Percentiles rank a stretch among this genome's conserved stretches.
phyloP scores from a whole-genome alignment of 768 basidiomycete genomes.

The Boletus sp. region DNA sequence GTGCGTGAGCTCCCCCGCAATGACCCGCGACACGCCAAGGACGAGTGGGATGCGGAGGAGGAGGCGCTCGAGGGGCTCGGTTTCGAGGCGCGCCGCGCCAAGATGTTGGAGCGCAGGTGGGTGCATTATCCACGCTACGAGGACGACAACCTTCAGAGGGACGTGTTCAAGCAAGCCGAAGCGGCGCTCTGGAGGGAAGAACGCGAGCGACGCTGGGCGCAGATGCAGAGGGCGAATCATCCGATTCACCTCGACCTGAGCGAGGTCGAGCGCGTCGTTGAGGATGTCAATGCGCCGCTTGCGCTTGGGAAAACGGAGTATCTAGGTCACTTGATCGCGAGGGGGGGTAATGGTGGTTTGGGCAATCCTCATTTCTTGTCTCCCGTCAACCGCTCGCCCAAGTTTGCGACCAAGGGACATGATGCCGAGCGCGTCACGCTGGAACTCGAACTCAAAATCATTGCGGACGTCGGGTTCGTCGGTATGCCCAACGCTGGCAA shows the following conservation, averaged over 20 bases:
- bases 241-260: slow-evolving; percentile 64
- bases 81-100: slow-evolving; percentile 45
- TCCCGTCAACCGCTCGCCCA: slow-evolving; percentile 70
- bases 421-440: slow-evolving; percentile 73
- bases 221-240: slow-evolving; percentile 38
- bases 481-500: slow-evolving; percentile 95
- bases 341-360: slow-evolving; percentile 76
- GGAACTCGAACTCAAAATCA: slow-evolving; percentile 87
- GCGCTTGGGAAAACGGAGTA: slow-evolving; percentile 52
- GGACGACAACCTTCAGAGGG: slow-evolving; percentile 59
- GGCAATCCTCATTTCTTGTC: slow-evolving; percentile 88
- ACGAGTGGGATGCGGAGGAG: slow-evolving; percentile 74
- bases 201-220: slow-evolving; percentile 49
- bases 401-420: slow-evolving; percentile 77
- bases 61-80: slow-evolving; percentile 50
- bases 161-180: slow-evolving; percentile 73
- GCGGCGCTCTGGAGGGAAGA: slow-evolving; percentile 56
- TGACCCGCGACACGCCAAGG: slow-evolving; percentile 60
- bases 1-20: slow-evolving; percentile 69
- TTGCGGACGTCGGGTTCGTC: slow-evolving; percentile 94
- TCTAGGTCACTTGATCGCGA: slow-evolving; percentile 63
- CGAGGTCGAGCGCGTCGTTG: slow-evolving; percentile 39
- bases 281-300: slow-evolving; percentile 48
- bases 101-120: slow-evolving; percentile 67
- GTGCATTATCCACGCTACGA: slow-evolving; percentile 72